These are phyloP conservation scores for Backusella australiensis DNA, from an alignment of 192 early-diverging fungal species.

Conservation along the genomic window DNA sequence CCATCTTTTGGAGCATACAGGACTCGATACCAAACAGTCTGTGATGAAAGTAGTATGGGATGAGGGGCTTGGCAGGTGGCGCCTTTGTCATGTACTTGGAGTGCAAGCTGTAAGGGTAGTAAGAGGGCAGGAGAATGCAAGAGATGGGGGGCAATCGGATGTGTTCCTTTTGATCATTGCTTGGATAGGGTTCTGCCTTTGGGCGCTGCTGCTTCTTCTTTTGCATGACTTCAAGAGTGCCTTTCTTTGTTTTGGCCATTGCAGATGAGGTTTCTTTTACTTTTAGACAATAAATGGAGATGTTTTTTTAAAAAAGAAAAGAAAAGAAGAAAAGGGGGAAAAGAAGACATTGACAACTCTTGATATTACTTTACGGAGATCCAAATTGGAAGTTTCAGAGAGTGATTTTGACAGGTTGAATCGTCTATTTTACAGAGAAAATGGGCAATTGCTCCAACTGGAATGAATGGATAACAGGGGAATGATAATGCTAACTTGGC, in stretches of 20 bases:
- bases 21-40: slow-evolving; percentile 18
- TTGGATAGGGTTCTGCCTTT: not conserved
- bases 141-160: not conserved
- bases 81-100: not conserved
- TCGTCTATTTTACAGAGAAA: no score
- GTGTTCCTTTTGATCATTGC: not conserved
- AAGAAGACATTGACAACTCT: not conserved
- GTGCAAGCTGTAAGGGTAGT: not conserved
- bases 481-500: no score
- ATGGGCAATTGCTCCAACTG: no score
- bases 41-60: slow-evolving; percentile 21
- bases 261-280: not conserved
- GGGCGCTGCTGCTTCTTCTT: not conserved
- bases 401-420: not conserved
- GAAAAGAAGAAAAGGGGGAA: not conserved
- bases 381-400: not conserved
- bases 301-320: not conserved
- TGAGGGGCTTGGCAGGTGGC: not conserved
- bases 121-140: no score
- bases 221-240: not conserved
- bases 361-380: not conserved
- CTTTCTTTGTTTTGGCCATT: not conserved
- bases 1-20: slow-evolving; percentile 6
- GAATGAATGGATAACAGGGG: no score
- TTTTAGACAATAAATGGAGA: not conserved